Percentiles rank a stretch among this genome's conserved stretches.
Conservation (phyloP, 495 filamentous ascomycete species). For the Talaromyces ruber region DNA sequence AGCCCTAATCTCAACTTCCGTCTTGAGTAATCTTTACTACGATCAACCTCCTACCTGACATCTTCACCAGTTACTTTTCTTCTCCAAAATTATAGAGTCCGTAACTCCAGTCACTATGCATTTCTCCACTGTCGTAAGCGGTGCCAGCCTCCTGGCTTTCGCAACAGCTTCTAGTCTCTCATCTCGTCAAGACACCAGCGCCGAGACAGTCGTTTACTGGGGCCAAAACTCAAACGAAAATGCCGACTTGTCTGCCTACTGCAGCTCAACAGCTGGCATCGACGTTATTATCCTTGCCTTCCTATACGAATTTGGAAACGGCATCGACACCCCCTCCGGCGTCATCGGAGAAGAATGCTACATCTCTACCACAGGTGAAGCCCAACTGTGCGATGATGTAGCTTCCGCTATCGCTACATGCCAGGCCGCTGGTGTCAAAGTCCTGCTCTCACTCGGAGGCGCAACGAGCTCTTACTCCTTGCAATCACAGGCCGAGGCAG, state of each 20-base stretch:
- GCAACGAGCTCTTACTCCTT: constrained; percentile 30
- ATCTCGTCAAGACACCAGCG: constrained; percentile 8
- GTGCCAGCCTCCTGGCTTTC: constrained; percentile 18
- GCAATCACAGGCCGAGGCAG: constrained; percentile 29
- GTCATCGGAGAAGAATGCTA: constrained; percentile 16
- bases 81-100: not conserved
- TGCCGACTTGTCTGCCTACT: constrained; percentile 31
- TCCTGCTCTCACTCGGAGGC: constrained; percentile 43
- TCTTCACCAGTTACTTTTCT: not conserved
- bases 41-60: not conserved
- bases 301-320: constrained; percentile 30
- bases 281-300: constrained; percentile 47
- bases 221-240: constrained; percentile 34
- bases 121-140: constrained; percentile 14
- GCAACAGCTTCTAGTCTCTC: constrained; percentile 17
- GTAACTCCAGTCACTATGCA: constrained; percentile 13
- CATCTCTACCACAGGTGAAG: constrained; percentile 9
- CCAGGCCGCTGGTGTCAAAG: constrained; percentile 38
- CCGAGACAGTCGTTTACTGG: constrained; percentile 36
- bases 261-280: constrained; percentile 24
- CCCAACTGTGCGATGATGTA: constrained; percentile 29
- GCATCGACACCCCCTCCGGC: constrained; percentile 17
- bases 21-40: not conserved
- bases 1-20: not conserved
- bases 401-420: constrained; percentile 38